Percentiles rank a stretch among this genome's conserved stretches.
phyloP scores from a whole-genome alignment of 2,329 filamentous ascomycete species.

The Sordariomycetes sp. region DNA sequence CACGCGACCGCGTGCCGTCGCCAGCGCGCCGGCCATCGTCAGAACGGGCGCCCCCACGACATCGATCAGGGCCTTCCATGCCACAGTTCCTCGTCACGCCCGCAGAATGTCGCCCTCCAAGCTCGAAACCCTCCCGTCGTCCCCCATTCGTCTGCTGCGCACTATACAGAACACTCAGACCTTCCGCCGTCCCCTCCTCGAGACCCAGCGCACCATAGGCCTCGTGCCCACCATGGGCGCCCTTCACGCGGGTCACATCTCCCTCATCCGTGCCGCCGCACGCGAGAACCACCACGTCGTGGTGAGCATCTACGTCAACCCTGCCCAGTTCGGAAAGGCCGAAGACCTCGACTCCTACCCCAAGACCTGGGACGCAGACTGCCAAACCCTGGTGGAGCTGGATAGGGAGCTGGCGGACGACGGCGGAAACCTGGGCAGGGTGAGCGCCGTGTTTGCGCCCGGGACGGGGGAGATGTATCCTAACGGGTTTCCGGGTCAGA shows the following conservation, averaged over 20 bases:
- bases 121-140: slow-evolving; percentile 41
- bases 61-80: background rate
- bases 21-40: background rate
- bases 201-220: slow-evolving; percentile 64
- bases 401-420: slow-evolving; percentile 64
- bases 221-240: slow-evolving; percentile 98
- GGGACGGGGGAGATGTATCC: slow-evolving; percentile 83
- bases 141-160: slow-evolving; percentile 64
- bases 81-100: too few relatives aligned
- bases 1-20: too few relatives aligned
- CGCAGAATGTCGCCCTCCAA: slow-evolving; percentile 2
- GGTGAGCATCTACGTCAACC: slow-evolving; percentile 92
- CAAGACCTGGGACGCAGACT: slow-evolving; percentile 76
- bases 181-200: slow-evolving; percentile 57
- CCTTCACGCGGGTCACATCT: slow-evolving; percentile 84
- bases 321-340: slow-evolving; percentile 83
- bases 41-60: background rate
- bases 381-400: slow-evolving; percentile 55
- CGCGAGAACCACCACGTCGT: slow-evolving; percentile 78
- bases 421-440: slow-evolving; percentile 51
- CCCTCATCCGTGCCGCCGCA: slow-evolving; percentile 76
- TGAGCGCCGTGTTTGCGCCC: slow-evolving; percentile 81
- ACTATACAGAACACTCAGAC: slow-evolving; percentile 62
- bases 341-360: slow-evolving; percentile 90
- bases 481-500: slow-evolving; percentile 61